A percentile compares a stretch with the other conserved stretches of the same genome.
These are phyloP conservation scores for Xylariaceae sp. DNA, from an alignment of 2,329 filamentous ascomycete species.

Conservation along the genomic window DNA sequence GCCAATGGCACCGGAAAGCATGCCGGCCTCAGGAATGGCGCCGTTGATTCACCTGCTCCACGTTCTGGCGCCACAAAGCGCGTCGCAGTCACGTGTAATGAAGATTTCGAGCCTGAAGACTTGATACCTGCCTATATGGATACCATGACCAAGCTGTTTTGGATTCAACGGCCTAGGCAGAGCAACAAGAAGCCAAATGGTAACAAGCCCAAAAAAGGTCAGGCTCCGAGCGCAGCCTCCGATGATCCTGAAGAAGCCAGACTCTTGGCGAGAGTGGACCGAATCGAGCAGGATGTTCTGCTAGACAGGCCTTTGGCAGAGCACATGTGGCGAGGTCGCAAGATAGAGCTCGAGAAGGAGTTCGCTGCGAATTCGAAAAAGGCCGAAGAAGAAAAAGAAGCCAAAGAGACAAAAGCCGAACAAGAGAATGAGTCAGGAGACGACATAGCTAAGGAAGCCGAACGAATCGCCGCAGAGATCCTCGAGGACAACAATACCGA, in stretches of 20 bases:
- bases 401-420: conserved; percentile 25
- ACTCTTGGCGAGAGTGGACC: conserved; percentile 68
- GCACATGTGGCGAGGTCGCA: conserved; percentile 58
- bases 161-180: conserved; percentile 52
- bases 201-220: background rate
- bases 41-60: conserved; percentile 27
- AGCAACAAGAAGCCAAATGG: conserved; percentile 38
- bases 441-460: conserved; percentile 53
- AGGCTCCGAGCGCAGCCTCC: conserved; percentile 8
- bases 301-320: conserved; percentile 67
- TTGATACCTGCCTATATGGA: conserved; percentile 73
- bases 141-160: conserved; percentile 65
- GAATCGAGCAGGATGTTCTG: conserved; percentile 73
- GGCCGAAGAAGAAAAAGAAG: conserved; percentile 32
- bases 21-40: conserved; percentile 34
- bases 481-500: conserved; percentile 54
- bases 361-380: conserved; percentile 46
- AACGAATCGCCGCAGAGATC: conserved; percentile 55
- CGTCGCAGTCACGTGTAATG: conserved; percentile 52
- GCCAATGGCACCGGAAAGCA: conserved; percentile 28
- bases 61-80: conserved; percentile 38
- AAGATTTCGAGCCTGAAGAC: conserved; percentile 71
- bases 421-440: conserved; percentile 35
- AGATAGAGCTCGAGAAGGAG: conserved; percentile 59
- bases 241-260: conserved; percentile 54